Evolutionary conservation across 441 rosid species (phyloP), one percentile per base, ranked within the genome.

Genomic region (Geranium incanum): DNA sequence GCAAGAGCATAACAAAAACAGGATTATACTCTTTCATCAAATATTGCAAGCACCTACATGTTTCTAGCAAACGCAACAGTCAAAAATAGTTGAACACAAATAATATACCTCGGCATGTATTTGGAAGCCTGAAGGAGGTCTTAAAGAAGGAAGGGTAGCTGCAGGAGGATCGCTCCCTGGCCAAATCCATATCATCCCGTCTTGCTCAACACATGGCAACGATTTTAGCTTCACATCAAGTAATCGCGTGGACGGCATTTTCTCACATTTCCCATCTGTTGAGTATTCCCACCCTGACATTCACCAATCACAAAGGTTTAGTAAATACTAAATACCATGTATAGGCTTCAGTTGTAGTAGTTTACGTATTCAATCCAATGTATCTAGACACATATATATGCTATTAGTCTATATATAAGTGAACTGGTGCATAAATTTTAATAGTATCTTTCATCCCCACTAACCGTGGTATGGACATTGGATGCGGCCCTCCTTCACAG

Each of bases 111-210:
- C 97, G 0, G 97, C 97, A 68, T 94, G 98, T 77, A 91, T 77
- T 80, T 81, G 78, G 80, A 90, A 91, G 67, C 97, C 97, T 67
- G 95, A 23, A 66, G 98, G 98, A 71, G 98, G 98, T n/a, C 71
- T 81, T 75, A 94, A 79, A 28, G 86, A 90, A 74, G 97, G 98
- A 70, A 90, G 78, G 15, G 70, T 84, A 62, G 96, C 82, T 48
- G 87, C 77, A 18, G 97, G 97, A 55, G 96, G 89, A 36, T 88
- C 97, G 68, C 78, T 78, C 0, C 97, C 97, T 4, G 98, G 97
- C 98, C 98, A 94, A 75, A 91, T 81, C 98, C 95, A 94, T 79
- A 91, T 88, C 97, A 91, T 86, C 21, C 98, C 99, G 72, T 94
- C 97, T 83, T 90, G 85, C 78, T 94, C 97, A 65, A 87, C 82